These are phyloP conservation scores for Laburnicola sp. DNA, from an alignment of 2,329 filamentous ascomycete genomes.

Conservation along the genomic window DNA sequence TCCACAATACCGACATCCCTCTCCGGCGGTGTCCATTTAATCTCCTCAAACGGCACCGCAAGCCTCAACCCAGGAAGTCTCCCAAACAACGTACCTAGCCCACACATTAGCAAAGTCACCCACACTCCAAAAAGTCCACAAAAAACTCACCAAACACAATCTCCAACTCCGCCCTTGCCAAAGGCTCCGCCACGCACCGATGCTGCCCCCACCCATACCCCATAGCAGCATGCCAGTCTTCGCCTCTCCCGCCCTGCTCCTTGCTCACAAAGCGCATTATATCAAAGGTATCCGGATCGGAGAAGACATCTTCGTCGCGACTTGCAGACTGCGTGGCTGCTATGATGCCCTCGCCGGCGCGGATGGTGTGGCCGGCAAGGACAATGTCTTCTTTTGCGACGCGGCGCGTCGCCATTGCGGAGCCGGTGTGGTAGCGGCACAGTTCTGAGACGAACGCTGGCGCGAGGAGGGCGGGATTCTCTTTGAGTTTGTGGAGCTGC, in stretches of 20 bases:
- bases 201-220: constrained; percentile 55
- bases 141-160: constrained; percentile 49
- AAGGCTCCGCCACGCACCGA: constrained; percentile 52
- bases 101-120: neutral
- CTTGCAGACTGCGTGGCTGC: constrained; percentile 54
- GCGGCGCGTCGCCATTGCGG: constrained; percentile 53
- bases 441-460: constrained; percentile 53
- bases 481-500: constrained; percentile 49
- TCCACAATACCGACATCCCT: constrained; percentile 50
- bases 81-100: constrained; percentile 41
- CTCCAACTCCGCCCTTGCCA: constrained; percentile 50
- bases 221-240: constrained; percentile 39
- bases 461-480: constrained; percentile 46
- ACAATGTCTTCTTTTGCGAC: constrained; percentile 54
- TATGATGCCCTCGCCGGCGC: constrained; percentile 53
- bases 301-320: constrained; percentile 49
- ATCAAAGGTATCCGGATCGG: constrained; percentile 44
- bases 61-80: constrained; percentile 48
- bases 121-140: neutral
- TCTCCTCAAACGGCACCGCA: constrained; percentile 45
- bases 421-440: constrained; percentile 54
- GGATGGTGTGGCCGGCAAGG: constrained; percentile 50
- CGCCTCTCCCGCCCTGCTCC: constrained; percentile 18
- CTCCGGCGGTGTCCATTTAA: constrained; percentile 46
- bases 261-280: constrained; percentile 34